These are phyloP conservation scores for Botrytis squamosa DNA, from an alignment of 2,329 filamentous ascomycete genomes.

Conservation along the genomic window DNA sequence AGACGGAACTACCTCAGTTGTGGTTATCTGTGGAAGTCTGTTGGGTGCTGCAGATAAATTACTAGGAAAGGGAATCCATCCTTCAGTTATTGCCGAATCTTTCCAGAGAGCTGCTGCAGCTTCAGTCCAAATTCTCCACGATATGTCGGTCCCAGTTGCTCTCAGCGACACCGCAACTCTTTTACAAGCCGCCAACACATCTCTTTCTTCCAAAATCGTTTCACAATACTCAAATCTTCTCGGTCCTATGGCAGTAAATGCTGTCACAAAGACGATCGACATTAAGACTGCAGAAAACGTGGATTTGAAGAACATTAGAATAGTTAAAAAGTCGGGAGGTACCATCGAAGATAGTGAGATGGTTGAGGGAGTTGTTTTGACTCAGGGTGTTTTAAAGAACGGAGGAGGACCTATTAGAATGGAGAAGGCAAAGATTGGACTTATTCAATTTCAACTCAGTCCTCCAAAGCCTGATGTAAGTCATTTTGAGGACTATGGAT, in stretches of 20 bases:
- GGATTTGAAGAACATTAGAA: conserved; percentile 92
- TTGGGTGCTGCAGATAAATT: conserved; percentile 90
- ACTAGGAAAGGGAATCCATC: conserved; percentile 91
- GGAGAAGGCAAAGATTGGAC: conserved; percentile 94
- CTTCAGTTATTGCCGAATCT: conserved; percentile 93
- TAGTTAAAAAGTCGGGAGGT: conserved; percentile 95
- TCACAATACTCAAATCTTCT: conserved; percentile 94
- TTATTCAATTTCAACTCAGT: conserved; percentile 98
- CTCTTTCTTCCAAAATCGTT: conserved; percentile 97
- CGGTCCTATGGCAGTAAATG: conserved; percentile 97
- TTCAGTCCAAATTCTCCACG: conserved; percentile 84
- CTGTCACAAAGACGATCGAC: conserved; percentile 93
- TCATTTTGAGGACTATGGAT: not conserved
- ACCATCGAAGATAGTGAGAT: conserved; percentile 99
- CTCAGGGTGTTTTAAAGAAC: conserved; percentile 90
- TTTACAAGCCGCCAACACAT: conserved; percentile 94
- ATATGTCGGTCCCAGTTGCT: conserved; percentile 92
- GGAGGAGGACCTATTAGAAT: conserved; percentile 87
- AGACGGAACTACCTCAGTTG: conserved; percentile 96
- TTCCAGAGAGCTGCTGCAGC: conserved; percentile 93
- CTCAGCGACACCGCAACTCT: conserved; percentile 85
- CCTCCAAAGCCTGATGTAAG: conserved; percentile 93
- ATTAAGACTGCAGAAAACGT: conserved; percentile 94
- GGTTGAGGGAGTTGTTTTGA: conserved; percentile 89
- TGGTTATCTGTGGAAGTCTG: conserved; percentile 94